phyloP scores from a whole-genome alignment of 768 basidiomycete genomes.

The Leccinum ochraceum region DNA sequence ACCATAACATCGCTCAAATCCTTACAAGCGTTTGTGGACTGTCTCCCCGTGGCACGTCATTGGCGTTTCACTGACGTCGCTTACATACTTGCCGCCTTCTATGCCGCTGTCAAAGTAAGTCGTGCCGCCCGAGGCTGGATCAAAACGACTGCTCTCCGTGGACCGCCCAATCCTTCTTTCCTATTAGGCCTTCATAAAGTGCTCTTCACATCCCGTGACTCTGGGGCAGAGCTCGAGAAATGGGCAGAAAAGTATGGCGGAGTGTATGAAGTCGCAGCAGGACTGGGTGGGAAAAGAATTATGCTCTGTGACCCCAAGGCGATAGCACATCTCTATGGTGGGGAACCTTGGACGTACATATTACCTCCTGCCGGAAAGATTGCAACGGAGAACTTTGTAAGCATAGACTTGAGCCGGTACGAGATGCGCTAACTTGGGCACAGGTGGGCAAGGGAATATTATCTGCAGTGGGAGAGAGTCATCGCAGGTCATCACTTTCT shows the following conservation, averaged over 20 bases:
- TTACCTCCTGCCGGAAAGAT: slow-evolving; percentile 23
- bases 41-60: neutral
- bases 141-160: slow-evolving; percentile 25
- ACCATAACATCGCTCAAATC: neutral
- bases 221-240: slow-evolving; percentile 40
- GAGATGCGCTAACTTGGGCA: neutral
- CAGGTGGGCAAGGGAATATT: slow-evolving; percentile 40
- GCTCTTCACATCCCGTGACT: slow-evolving; percentile 17
- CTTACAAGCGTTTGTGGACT: neutral
- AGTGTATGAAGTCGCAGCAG: slow-evolving; percentile 42
- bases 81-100: slow-evolving; percentile 7
- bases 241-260: slow-evolving; percentile 53
- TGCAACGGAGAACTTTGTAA: slow-evolving; percentile 27
- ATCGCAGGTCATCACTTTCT: slow-evolving; percentile 36
- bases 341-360: slow-evolving; percentile 44
- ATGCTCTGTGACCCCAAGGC: slow-evolving; percentile 52
- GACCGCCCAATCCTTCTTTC: slow-evolving; percentile 21
- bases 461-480: slow-evolving; percentile 43
- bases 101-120: slow-evolving; percentile 8
- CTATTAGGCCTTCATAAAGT: slow-evolving; percentile 17
- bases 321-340: slow-evolving; percentile 48
- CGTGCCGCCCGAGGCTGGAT: slow-evolving; percentile 3
- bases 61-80: slow-evolving; percentile 3
- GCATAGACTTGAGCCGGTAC: neutral
- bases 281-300: slow-evolving; percentile 37